phyloP scores from a whole-genome alignment of 2,329 filamentous ascomycete species.

The Talaromyces rugulosus region DNA sequence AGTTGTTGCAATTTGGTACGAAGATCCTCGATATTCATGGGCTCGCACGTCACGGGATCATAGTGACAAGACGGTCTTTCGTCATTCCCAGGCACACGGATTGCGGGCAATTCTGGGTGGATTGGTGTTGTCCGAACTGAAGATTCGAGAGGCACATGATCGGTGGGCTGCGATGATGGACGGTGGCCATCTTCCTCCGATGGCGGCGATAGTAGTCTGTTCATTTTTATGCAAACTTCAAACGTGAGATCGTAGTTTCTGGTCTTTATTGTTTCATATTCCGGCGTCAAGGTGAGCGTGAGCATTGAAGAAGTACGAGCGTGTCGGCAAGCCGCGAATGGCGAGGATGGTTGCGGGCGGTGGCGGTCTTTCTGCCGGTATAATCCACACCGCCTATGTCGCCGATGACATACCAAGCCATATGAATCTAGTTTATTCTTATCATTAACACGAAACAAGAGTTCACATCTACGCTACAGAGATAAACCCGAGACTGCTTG shows the following conservation, averaged over 20 bases:
- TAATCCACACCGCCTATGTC: slow-evolving; percentile 6
- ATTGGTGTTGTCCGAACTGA: slow-evolving; percentile 35
- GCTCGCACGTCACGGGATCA: slow-evolving; percentile 35
- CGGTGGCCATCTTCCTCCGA: slow-evolving; percentile 23
- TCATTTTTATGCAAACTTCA: slow-evolving; percentile 17
- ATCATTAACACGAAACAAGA: neutral
- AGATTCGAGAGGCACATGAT: slow-evolving; percentile 30
- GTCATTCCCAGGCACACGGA: slow-evolving; percentile 33
- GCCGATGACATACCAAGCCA: neutral
- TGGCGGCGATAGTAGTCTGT: slow-evolving; percentile 32
- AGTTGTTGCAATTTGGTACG: slow-evolving; percentile 30
- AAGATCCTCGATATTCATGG: slow-evolving; percentile 28
- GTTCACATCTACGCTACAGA: neutral
- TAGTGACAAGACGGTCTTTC: slow-evolving; percentile 27
- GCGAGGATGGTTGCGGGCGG: neutral
- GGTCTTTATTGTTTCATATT: neutral
- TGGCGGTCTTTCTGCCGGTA: slow-evolving; percentile 6
- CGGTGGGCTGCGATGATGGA: slow-evolving; percentile 13
- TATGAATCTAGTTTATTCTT: neutral
- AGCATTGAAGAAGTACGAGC: neutral
- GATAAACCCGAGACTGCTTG: neutral
- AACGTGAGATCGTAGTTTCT: neutral
- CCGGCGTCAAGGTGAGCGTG: neutral
- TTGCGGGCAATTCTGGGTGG: slow-evolving; percentile 34
- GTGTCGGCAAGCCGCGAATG: neutral